A percentile compares a stretch with the other conserved stretches of the same genome.
Conservation (phyloP, 164 flowering plant species). For the Buxus sempervirens region DNA sequence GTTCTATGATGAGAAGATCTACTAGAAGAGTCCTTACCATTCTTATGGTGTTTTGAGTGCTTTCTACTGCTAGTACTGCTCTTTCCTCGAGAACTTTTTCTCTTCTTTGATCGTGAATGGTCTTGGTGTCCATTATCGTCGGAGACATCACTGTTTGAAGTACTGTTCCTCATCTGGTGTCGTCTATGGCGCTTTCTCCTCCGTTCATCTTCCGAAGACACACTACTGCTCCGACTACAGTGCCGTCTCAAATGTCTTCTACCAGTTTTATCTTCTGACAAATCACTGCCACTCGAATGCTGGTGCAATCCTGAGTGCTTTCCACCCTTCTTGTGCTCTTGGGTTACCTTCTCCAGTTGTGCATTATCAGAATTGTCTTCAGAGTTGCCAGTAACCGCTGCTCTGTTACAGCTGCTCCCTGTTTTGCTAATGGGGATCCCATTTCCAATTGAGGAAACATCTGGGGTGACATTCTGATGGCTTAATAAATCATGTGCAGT, state of each 20-base stretch:
- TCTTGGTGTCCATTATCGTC: conserved; percentile 31
- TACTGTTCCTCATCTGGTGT: conserved; percentile 31
- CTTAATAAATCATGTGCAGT: neutral
- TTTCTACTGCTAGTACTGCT: conserved; percentile 46
- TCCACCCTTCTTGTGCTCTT: conserved; percentile 24
- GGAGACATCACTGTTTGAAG: conserved; percentile 46
- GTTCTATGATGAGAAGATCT: conserved; percentile 36
- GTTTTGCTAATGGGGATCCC: conserved; percentile 9
- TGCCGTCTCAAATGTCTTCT: conserved; percentile 19
- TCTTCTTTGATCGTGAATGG: conserved; percentile 39
- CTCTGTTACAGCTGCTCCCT: conserved; percentile 6
- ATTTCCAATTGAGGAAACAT: conserved; percentile 10
- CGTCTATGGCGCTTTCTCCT: conserved; percentile 38
- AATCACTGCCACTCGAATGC: conserved; percentile 6
- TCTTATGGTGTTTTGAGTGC: conserved; percentile 51
- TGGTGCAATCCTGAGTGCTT: neutral
- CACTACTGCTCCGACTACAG: conserved; percentile 21
- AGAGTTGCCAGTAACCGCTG: conserved; percentile 7
- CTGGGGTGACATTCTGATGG: conserved; percentile 9
- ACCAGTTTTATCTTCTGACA: conserved; percentile 22
- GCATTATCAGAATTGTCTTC: conserved; percentile 11
- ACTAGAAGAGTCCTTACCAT: conserved; percentile 35
- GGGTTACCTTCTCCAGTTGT: conserved; percentile 12
- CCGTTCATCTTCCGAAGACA: conserved; percentile 39
- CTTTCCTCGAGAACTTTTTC: conserved; percentile 48